Base-by-base conservation (phyloP, 352 stramenopile genomes). In the Globisporangium polare region DNA sequence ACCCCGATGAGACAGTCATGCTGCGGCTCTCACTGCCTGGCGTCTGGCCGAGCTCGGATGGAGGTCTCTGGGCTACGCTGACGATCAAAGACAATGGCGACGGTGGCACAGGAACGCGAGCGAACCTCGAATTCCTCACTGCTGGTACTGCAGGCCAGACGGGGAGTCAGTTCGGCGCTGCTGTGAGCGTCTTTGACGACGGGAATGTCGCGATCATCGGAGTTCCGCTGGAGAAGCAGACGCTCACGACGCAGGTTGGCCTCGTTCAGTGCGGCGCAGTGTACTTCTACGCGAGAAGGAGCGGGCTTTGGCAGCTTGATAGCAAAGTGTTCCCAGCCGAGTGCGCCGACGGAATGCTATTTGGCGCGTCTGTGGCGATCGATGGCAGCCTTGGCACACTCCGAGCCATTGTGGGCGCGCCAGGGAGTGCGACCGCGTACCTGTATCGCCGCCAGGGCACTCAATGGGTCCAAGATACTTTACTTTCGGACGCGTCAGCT, bases 31-130 rank as follows among this genome's bases (percentile, higher is more conserved):
- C 92, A 49, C 63, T 98, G 4, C 90, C 90, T 39, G 94, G 96
- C 37, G 90, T 98, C 54, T 98, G 95, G 83, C 88, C 96, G 5
- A 97, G 79, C 31, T 83, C 82, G 7, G 79, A 87, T 6, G 95
- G 95, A 13, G 67, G 84, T 42, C 77, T 98, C 3, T 97, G 89
- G 71, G 82, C 90, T 4, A 81, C 76, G 9, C 66, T 98, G n/a
- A 86, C 72, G 0, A 98, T 99, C 43, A 71, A 73, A 10, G 95
- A 98, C 72, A 91, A 98, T 58, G 85, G 86, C 7, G 94, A 98
- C 57, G 93, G 94, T 24, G 83, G 89, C 13, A 95, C 80, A 29
- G 88, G 88, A 3, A 83, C 83, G 12, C 73, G 80, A 2, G 82
- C 78, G 8, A 92, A 85, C 39, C 59, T 93, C 2, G 71, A 85